Conservation (phyloP, 1,284 basidiomycete species). For the Cutaneotrichosporon sp. region DNA sequence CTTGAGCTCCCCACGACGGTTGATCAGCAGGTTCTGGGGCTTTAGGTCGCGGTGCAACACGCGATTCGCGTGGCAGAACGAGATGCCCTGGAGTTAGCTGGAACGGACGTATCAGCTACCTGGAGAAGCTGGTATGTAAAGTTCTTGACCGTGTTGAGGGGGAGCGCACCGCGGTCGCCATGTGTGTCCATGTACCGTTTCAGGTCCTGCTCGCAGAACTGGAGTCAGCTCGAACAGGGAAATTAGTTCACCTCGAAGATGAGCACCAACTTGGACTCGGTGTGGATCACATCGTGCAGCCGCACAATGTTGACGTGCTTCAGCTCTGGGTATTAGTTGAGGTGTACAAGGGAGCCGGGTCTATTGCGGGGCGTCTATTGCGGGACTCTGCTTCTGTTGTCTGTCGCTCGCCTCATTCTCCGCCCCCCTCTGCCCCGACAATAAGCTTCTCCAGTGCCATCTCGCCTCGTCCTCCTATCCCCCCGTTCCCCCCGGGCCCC, state of each 20-base stretch:
- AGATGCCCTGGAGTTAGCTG: slow-evolving; percentile 63
- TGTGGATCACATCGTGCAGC: slow-evolving; percentile 93
- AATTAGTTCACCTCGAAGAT: slow-evolving; percentile 83
- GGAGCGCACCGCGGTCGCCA: slow-evolving; percentile 66
- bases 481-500: not conserved
- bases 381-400: no score
- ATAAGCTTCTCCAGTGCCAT: no score
- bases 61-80: slow-evolving; percentile 93
- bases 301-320: slow-evolving; percentile 94
- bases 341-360: not conserved
- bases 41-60: slow-evolving; percentile 97
- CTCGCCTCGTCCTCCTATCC: not conserved
- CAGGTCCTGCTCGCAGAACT: slow-evolving; percentile 64
- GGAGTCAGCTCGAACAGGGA: not conserved
- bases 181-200: slow-evolving; percentile 94
- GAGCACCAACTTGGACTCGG: slow-evolving; percentile 93
- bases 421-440: no score
- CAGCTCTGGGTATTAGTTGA: slow-evolving; percentile 61
- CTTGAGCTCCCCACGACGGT: slow-evolving; percentile 84
- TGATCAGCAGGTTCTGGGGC: slow-evolving; percentile 95
- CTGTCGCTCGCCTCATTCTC: no score
- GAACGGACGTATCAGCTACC: slow-evolving; percentile 23
- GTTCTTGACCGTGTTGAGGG: slow-evolving; percentile 74
- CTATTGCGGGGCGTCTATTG: no score
- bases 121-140: slow-evolving; percentile 50